Evolutionary conservation across 176 grass and related monocot genomes (phyloP).

Genomic region (Musa itinerans): DNA sequence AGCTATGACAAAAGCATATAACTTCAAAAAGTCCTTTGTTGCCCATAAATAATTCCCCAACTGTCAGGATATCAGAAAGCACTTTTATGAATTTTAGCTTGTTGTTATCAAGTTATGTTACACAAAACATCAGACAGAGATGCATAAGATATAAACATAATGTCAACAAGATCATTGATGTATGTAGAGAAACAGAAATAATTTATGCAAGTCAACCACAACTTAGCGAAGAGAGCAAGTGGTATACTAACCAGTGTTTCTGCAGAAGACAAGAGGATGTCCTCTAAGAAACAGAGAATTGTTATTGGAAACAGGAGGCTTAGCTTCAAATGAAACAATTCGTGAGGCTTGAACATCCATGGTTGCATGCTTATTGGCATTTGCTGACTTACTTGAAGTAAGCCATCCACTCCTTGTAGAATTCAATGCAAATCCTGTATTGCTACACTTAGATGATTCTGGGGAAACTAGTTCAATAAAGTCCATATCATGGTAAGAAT

Average conservation of each 20-base stretch:
- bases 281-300: conserved; percentile 7
- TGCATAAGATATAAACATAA: background rate
- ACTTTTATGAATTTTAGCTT: background rate
- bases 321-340: conserved; percentile 1
- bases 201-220: background rate
- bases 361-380: background rate
- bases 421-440: background rate
- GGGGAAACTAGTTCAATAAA: background rate
- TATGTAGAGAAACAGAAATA: background rate
- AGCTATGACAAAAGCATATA: conserved; percentile 11
- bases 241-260: conserved; percentile 1
- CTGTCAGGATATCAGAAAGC: background rate
- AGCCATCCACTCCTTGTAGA: background rate
- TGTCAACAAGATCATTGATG: background rate
- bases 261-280: conserved; percentile 11
- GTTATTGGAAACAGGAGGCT: conserved; percentile 1
- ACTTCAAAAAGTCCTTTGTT: conserved; percentile 1
- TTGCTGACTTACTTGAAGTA: background rate
- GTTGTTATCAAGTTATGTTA: background rate
- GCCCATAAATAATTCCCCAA: conserved; percentile 10
- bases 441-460: background rate
- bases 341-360: conserved; percentile 8
- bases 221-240: background rate
- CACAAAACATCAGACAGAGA: background rate
- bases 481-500: background rate